Evolutionary conservation across 2,329 filamentous ascomycete genomes (phyloP), one percentile per base, ranked within the genome.

Genomic region (Zasmidium cellare): DNA sequence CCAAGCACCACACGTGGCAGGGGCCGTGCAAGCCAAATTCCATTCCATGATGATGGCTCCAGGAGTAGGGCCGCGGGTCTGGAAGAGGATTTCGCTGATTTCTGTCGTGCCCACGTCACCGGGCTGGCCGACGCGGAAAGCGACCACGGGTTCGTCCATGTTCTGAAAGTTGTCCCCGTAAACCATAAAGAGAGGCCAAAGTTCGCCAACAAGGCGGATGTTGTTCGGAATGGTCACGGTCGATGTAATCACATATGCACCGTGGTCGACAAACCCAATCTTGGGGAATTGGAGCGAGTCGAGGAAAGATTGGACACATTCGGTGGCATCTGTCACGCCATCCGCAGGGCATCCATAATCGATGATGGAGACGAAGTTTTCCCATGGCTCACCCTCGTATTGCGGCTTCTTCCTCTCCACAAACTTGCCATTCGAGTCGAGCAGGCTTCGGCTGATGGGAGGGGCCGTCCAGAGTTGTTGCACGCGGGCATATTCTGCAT

Each of bases 1-100:
- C 90, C 92, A 97, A 75, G 96, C 87, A 60, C 86, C 92, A 23
- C 86, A 87, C 1, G 86, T 84, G 35, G 90, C 91, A 56, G 87
- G 82, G 74, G 79, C 63, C 7, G 82, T 72, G 38, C 85, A 87
- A 28, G 84, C 86, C 31, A 96, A 80, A 76, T 96, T 96, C 89
- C 91, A 96, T 74, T 96, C 84, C 79, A 96, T 86, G 69, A 97
- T 82, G 69, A 96, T 91, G 20, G 91, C 92, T 65, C 92, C 92
- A 0, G 92, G 88, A 62, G 90, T 87, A 2, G 92, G 80, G 2
- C 92, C 92, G 64, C 86, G 83, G 22, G 92, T 96, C 74, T 91
- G 85, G 66, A 97, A 88, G 66, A 96, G 87, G 58, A 96, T 76
- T 70, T 97, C 92, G 44, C 86, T 88, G 69, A 96, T 91, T 77